Evolutionary conservation across 305 asterid species (phyloP).

Genomic region (Fraxinus nigra): DNA sequence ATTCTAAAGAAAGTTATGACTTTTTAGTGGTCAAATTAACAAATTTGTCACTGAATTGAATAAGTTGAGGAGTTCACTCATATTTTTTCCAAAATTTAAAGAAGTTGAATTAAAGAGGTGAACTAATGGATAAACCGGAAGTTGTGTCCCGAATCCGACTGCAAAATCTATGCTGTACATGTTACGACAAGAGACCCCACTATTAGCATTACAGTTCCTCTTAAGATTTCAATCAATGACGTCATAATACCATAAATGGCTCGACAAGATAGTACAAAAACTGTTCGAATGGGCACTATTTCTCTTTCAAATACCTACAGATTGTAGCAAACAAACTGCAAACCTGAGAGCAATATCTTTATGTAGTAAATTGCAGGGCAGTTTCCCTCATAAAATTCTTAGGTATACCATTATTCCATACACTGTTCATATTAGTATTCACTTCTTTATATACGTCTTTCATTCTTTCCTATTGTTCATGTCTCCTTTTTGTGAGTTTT

Average conservation of each 20-base stretch:
- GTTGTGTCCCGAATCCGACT: background rate
- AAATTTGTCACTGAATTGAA: background rate
- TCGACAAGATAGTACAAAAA: background rate
- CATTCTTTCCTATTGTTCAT: background rate
- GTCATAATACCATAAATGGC: background rate
- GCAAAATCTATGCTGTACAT: too few relatives aligned
- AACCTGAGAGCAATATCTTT: constrained; percentile 2
- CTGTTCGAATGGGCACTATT: background rate
- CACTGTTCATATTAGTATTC: background rate
- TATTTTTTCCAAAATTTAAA: background rate
- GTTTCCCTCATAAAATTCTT: constrained; percentile 31
- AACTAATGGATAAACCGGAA: background rate
- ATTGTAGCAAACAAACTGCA: background rate
- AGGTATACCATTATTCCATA: constrained; percentile 21
- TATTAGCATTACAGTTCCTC: background rate
- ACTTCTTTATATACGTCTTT: background rate
- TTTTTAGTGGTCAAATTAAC: background rate
- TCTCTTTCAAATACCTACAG: background rate
- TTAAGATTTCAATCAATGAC: background rate
- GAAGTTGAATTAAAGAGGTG: too few relatives aligned
- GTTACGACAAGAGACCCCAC: background rate
- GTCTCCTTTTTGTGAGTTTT: background rate
- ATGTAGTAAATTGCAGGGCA: constrained; percentile 10
- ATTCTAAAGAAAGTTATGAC: background rate
- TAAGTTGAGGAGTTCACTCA: background rate